Conservation (phyloP, 352 stramenopile species). For the Phytophthora kernoviae region DNA sequence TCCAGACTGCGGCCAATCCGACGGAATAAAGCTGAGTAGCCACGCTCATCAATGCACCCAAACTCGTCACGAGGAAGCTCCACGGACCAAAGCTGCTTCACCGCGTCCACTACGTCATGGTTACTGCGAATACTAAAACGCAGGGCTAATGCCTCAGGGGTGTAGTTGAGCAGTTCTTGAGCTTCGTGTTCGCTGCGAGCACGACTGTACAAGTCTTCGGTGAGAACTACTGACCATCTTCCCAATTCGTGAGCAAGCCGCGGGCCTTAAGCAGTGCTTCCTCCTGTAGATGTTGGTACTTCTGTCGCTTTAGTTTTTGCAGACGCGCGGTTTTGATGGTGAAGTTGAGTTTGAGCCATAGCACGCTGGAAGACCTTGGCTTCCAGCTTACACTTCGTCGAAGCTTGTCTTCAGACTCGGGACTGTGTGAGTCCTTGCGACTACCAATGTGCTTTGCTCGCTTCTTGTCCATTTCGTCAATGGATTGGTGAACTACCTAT, state of each 20-base stretch:
- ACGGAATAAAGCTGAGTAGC: constrained; percentile 60
- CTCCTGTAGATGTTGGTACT: constrained; percentile 79
- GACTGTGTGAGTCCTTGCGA: background rate
- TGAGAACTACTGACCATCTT: constrained; percentile 63
- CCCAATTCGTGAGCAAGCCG: constrained; percentile 70
- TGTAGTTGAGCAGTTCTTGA: constrained; percentile 71
- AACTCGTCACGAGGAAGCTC: constrained; percentile 59
- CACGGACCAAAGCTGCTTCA: constrained; percentile 62
- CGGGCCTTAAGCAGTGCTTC: constrained; percentile 63
- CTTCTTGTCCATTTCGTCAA: constrained; percentile 13
- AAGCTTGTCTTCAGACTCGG: constrained; percentile 10
- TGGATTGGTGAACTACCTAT: background rate
- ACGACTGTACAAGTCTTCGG: constrained; percentile 60
- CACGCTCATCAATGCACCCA: constrained; percentile 63
- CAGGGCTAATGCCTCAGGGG: constrained; percentile 61
- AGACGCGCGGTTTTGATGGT: constrained; percentile 67
- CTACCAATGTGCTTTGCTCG: constrained; percentile 18
- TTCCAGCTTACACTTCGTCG: constrained; percentile 25
- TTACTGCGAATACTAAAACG: constrained; percentile 74
- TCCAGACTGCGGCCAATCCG: constrained; percentile 62
- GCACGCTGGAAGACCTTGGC: constrained; percentile 41
- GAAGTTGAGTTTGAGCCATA: constrained; percentile 82
- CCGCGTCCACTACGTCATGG: constrained; percentile 44
- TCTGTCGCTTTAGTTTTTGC: constrained; percentile 67
- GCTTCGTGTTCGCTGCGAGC: constrained; percentile 50